Conservation (phyloP, 768 basidiomycete species). For the Tricholoma saponaceum region DNA sequence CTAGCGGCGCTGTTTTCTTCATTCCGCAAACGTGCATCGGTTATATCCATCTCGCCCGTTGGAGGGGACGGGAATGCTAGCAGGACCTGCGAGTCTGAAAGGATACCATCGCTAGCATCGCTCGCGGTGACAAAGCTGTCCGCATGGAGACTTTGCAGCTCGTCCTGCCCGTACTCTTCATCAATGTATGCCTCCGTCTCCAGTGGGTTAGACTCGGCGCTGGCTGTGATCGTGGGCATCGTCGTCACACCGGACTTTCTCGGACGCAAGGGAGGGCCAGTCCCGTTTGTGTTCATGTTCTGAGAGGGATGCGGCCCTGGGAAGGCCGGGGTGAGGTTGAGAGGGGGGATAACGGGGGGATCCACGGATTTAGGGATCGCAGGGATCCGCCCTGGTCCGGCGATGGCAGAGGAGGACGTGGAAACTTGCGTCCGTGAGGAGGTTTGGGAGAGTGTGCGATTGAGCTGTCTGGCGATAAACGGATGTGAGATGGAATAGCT, state of each 20-base stretch:
- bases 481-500: conserved; percentile 39
- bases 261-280: conserved; percentile 24
- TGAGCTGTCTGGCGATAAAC: conserved; percentile 62
- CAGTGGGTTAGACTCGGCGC: conserved; percentile 26
- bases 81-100: not conserved
- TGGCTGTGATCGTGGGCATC: conserved; percentile 40
- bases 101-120: conserved; percentile 19
- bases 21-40: not conserved
- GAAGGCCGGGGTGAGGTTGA: conserved; percentile 56
- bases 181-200: conserved; percentile 17
- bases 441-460: conserved; percentile 59
- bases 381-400: not conserved
- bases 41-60: conserved; percentile 8
- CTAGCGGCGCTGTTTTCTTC: conserved; percentile 3
- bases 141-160: conserved; percentile 45
- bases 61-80: not conserved
- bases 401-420: conserved; percentile 23
- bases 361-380: not conserved
- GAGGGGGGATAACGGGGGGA: conserved; percentile 49
- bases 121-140: conserved; percentile 57
- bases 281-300: conserved; percentile 10
- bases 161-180: conserved; percentile 25
- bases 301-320: conserved; percentile 33
- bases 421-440: conserved; percentile 59
- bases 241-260: conserved; percentile 20